A percentile compares a stretch with the other conserved stretches of the same genome.
These are phyloP conservation scores for Nakaseomyces bracarensis DNA, from an alignment of 1,139 yeast genomes.

Conservation along the genomic window DNA sequence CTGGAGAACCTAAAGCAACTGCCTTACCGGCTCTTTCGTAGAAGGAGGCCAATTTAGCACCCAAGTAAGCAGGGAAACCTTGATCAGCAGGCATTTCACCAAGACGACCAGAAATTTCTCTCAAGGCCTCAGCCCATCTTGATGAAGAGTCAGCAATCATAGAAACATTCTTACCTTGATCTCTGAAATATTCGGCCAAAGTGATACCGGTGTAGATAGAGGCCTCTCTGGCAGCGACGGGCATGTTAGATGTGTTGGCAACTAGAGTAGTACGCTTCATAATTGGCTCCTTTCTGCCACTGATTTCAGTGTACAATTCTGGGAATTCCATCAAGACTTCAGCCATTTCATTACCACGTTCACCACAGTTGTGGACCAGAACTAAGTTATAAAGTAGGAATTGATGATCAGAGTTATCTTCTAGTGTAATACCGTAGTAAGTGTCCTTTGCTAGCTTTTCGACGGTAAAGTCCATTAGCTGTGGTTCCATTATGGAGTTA, in stretches of 20 bases:
- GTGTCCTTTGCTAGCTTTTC: slow-evolving; percentile 28
- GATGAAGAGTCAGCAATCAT: slow-evolving; percentile 99
- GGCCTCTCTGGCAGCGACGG: slow-evolving; percentile 99
- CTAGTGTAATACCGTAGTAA: slow-evolving; percentile 38
- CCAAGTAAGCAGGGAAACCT: slow-evolving; percentile 99
- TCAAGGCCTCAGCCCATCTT: slow-evolving; percentile 99
- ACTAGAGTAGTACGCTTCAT: slow-evolving; percentile 99
- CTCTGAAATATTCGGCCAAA: slow-evolving; percentile 97
- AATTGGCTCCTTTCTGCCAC: slow-evolving; percentile 94
- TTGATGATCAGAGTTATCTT: slow-evolving; percentile 36
- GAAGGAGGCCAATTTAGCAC: slow-evolving; percentile 97
- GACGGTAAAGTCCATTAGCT: slow-evolving; percentile 30
- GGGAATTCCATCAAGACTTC: slow-evolving; percentile 99
- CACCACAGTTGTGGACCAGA: slow-evolving; percentile 54
- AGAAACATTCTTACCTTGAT: slow-evolving; percentile 97
- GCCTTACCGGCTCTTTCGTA: slow-evolving; percentile 99
- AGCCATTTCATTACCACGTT: slow-evolving; percentile 98
- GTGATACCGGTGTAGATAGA: slow-evolving; percentile 98
- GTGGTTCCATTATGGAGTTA: slow-evolving; percentile 23
- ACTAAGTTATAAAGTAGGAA: slow-evolving; percentile 36
- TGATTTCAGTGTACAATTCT: slow-evolving; percentile 80
- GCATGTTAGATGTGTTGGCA: slow-evolving; percentile 98
- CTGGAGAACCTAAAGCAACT: slow-evolving; percentile 90
- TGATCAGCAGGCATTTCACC: slow-evolving; percentile 99
- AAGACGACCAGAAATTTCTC: slow-evolving; percentile 99